Evolutionary conservation across 768 basidiomycete species (phyloP).

Genomic region (Gymnopilus dilepis): DNA sequence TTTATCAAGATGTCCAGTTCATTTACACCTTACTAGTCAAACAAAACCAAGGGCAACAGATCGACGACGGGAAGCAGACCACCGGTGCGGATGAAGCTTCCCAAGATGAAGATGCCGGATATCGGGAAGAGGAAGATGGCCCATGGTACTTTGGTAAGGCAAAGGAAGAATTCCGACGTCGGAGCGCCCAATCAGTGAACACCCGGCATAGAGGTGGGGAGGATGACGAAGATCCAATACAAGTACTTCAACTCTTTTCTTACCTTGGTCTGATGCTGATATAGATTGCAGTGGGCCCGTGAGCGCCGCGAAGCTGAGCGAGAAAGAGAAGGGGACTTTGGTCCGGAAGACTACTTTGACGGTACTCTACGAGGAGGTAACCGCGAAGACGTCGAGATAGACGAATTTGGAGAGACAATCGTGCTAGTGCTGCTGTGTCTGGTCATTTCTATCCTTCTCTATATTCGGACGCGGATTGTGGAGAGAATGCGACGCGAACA

Average conservation of each 20-base stretch:
- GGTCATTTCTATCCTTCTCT: conserved; percentile 75
- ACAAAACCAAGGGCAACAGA: conserved; percentile 41
- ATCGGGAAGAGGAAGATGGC: conserved; percentile 60
- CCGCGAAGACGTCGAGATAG: conserved; percentile 64
- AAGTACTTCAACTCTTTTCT: conserved; percentile 47
- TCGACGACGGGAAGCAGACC: conserved; percentile 43
- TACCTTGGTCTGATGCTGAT: conserved; percentile 1
- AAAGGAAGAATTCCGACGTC: conserved; percentile 73
- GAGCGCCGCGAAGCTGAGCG: conserved; percentile 74
- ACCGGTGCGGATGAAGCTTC: conserved; percentile 30
- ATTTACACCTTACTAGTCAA: conserved; percentile 22
- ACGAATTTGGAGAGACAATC: conserved; percentile 83
- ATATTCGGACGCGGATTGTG: conserved; percentile 79
- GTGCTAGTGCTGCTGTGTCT: conserved; percentile 76
- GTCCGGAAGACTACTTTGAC: conserved; percentile 85
- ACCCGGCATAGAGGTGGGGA: conserved; percentile 50
- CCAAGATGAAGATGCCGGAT: conserved; percentile 37
- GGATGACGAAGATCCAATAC: conserved; percentile 78
- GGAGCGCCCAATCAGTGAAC: conserved; percentile 41
- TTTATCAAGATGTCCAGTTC: neutral
- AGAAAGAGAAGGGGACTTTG: conserved; percentile 75
- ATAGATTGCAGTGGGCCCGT: conserved; percentile 67
- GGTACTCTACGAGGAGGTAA: conserved; percentile 62
- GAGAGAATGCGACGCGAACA: conserved; percentile 74
- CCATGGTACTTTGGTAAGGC: conserved; percentile 87